Conservation (phyloP, 108 stramenopile genomes). For the Tribonema minus region DNA sequence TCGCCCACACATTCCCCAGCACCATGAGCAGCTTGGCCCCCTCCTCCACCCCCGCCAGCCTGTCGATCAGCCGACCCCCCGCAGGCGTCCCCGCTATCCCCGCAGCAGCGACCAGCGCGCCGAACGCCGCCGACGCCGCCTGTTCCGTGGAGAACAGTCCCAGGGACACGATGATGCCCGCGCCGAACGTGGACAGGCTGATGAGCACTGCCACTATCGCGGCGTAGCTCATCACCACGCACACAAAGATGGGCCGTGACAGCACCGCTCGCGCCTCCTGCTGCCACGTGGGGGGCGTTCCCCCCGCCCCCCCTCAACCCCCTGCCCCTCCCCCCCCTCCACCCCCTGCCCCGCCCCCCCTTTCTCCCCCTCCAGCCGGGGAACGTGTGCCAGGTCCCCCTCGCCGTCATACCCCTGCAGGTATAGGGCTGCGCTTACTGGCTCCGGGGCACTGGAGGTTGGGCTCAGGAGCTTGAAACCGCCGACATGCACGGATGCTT, state of each 20-base stretch:
- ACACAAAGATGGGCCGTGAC: background rate
- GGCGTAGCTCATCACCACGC: background rate
- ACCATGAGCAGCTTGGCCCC: slow-evolving; percentile 21
- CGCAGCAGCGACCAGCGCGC: slow-evolving; percentile 32
- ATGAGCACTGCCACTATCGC: background rate
- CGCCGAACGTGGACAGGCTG: slow-evolving; percentile 49
- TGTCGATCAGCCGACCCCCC: slow-evolving; percentile 51
- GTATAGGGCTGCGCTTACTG: no score
- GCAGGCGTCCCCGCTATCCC: slow-evolving; percentile 52
- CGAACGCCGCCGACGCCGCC: slow-evolving; percentile 46
- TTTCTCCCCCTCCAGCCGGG: no score
- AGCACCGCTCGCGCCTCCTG: background rate
- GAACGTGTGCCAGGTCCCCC: no score
- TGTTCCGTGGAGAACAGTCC: slow-evolving; percentile 28
- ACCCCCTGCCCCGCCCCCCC: no score
- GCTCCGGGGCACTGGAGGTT: no score
- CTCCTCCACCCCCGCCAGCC: slow-evolving; percentile 1
- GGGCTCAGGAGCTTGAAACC: no score
- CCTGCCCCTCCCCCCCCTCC: no score
- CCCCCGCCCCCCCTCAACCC: no score
- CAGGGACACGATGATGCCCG: slow-evolving; percentile 38
- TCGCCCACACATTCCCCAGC: slow-evolving; percentile 7
- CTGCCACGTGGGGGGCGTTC: background rate
- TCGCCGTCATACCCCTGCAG: no score
- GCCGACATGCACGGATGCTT: no score